Base-by-base conservation (phyloP, 371 early-diverging fungal species). In the Apophysomyces sp. region DNA sequence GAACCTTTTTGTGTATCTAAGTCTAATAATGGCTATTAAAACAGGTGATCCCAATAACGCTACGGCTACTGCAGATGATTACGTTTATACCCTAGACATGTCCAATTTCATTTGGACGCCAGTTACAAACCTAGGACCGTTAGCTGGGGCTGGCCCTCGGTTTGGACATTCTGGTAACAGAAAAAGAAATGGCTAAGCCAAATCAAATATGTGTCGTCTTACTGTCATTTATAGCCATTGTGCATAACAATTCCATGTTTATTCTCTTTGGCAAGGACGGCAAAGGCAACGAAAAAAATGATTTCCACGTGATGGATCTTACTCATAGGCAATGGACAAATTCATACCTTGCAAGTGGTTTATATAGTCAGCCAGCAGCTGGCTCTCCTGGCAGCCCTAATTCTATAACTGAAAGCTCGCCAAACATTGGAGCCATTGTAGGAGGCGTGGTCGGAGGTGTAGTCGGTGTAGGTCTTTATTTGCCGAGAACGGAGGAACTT, bases 81-180 rank as follows among this genome's bases (percentile, higher is more conserved):
- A 41, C 29, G 18, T 44, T 3, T 66, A 66, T 36, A 56, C 36
- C 16, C 57, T 55, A 15, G 51, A 66, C 16, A 56, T 52, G 7
- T 21, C 28, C 2, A 56, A 16, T 4, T 44, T 60, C n/a, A 21
- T 21, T 30, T 66, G 61, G 57, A 57, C 60, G 1, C 18, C 40
- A n/a, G 29, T 66, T 0, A 44, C 49, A 6, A 18, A 51, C 27
- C 57, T 66, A 0, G 49, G 49, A 15, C 31, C 65, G 29, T 15
- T 32, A 30, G 30, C 44, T 31, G 66, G 66, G 4, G 66, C 66
- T 49, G 67, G 67, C 15, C 67, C 67, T 18, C 62, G 67, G 4
- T 67, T 52, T 30, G 67, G 67, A 3, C 67, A 67, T 56, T 62
- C 67, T 39, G 67, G 67, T 67, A 60, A 16, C 24, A 57, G 12